These are phyloP conservation scores for Chlorella sp. DNA, from an alignment of 139 green algal species.

Conservation along the genomic window DNA sequence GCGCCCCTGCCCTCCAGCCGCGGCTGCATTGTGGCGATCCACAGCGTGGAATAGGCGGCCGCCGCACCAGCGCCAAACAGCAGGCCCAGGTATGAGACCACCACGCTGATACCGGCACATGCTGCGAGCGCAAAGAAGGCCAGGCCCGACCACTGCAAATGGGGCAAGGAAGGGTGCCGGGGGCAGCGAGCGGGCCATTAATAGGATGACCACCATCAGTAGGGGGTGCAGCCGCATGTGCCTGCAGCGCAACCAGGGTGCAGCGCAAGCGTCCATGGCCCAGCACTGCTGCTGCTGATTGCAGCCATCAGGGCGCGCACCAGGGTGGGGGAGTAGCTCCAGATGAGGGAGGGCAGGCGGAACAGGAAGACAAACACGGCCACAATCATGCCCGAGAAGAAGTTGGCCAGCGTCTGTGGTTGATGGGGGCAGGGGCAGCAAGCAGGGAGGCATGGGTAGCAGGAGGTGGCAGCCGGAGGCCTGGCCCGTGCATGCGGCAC, in stretches of 20 bases:
- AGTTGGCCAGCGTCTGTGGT: conserved; percentile 6
- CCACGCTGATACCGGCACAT: conserved; percentile 38
- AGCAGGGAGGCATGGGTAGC: no score
- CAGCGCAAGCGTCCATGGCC: no score
- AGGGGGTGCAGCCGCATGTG: no score
- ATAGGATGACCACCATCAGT: no score
- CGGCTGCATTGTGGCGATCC: conserved; percentile 12
- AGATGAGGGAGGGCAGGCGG: conserved; percentile 55
- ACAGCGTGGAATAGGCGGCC: conserved; percentile 27
- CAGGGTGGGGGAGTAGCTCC: conserved; percentile 42
- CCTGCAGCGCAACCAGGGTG: no score
- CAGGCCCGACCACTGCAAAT: conserved; percentile 35
- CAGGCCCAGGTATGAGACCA: conserved; percentile 46
- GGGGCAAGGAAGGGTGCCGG: neutral
- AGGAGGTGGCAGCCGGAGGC: no score
- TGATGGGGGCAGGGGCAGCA: no score
- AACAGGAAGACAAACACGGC: conserved; percentile 59
- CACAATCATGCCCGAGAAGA: conserved; percentile 52
- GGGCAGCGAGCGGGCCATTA: neutral
- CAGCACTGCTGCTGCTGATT: no score
- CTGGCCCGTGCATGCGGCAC: no score
- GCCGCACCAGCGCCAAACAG: conserved; percentile 45
- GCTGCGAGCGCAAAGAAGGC: conserved; percentile 46
- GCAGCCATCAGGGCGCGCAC: neutral
- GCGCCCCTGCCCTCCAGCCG: conserved; percentile 19